phyloP scores from a whole-genome alignment of 768 basidiomycete genomes.

The Phlebiopsis flavidoalba region DNA sequence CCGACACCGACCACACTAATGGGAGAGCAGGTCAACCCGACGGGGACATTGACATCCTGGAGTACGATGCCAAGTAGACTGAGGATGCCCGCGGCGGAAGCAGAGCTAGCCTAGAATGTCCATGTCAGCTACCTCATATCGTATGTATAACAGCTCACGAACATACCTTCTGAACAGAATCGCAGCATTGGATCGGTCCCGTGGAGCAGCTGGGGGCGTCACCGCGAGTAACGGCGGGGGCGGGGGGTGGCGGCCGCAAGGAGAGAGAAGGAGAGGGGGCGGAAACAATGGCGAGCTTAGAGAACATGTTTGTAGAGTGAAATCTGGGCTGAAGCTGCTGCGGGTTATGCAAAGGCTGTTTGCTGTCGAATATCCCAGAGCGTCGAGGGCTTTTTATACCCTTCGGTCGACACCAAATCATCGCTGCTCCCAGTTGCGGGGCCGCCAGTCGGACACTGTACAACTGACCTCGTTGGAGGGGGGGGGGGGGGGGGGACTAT shows the following conservation, averaged over 20 bases:
- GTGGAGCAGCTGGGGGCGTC: slow-evolving; percentile 3
- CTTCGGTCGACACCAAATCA: too few relatives aligned
- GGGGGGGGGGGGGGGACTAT: too few relatives aligned
- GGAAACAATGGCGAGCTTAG: slow-evolving; percentile 9
- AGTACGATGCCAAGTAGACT: slow-evolving; percentile 10
- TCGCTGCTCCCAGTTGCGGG: neutral
- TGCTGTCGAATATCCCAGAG: neutral
- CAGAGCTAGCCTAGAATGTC: slow-evolving; percentile 6
- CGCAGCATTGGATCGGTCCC: slow-evolving; percentile 12
- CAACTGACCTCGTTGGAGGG: neutral
- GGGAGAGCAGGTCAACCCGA: slow-evolving; percentile 15
- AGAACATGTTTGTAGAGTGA: slow-evolving; percentile 12
- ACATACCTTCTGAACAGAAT: neutral
- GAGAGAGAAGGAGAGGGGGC: slow-evolving; percentile 3
- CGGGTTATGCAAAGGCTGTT: neutral
- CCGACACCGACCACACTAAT: slow-evolving; percentile 13
- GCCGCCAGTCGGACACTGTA: neutral
- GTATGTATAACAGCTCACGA: neutral
- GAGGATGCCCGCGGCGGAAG: neutral
- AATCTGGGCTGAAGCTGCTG: neutral
- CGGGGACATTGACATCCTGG: slow-evolving; percentile 6
- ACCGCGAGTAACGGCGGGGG: neutral
- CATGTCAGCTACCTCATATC: neutral
- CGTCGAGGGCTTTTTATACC: neutral
- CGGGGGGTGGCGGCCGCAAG: slow-evolving; percentile 11